These are phyloP conservation scores for Corymbia calophylla DNA, from an alignment of 441 rosid genomes.

Conservation along the genomic window DNA sequence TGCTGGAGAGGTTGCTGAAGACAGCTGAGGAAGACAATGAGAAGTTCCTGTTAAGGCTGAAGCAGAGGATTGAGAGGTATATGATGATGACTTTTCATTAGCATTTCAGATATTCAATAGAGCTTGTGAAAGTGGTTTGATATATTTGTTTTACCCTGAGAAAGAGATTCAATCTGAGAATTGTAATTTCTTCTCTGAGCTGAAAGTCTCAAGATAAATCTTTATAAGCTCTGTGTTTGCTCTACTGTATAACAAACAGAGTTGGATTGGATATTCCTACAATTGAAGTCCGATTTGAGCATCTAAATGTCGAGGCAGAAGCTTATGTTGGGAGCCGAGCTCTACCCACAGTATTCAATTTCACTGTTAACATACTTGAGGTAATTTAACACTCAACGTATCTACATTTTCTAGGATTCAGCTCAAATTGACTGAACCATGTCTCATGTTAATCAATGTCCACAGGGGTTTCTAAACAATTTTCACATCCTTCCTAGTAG, in stretches of 20 bases:
- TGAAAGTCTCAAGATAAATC: not conserved
- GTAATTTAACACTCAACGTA: not conserved
- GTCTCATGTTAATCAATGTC: not conserved
- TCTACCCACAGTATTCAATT: slow-evolving; percentile 7
- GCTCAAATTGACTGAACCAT: not conserved
- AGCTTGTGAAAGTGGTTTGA: not conserved
- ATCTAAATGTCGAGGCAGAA: slow-evolving; percentile 2
- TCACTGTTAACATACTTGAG: slow-evolving; percentile 2
- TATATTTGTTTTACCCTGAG: not conserved
- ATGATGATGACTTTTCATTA: not conserved
- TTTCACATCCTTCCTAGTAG: slow-evolving; percentile 1
- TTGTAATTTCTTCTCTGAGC: not conserved
- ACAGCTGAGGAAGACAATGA: slow-evolving; percentile 60
- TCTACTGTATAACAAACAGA: not conserved
- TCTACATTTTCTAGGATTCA: not conserved
- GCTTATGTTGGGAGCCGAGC: slow-evolving; percentile 10
- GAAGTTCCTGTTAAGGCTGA: slow-evolving; percentile 53
- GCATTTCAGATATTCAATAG: not conserved
- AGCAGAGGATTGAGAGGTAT: slow-evolving; percentile 58
- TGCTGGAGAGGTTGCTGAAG: slow-evolving; percentile 47
- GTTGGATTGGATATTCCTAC: slow-evolving; percentile 12
- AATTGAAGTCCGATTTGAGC: slow-evolving; percentile 13
- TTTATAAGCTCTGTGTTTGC: not conserved
- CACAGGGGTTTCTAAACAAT: not conserved
- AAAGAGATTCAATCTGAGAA: not conserved